A percentile compares a stretch with the other conserved stretches of the same genome.
Evolutionary conservation across 1,284 basidiomycete genomes (phyloP).

Genomic region (Exobasidium rhododendri): DNA sequence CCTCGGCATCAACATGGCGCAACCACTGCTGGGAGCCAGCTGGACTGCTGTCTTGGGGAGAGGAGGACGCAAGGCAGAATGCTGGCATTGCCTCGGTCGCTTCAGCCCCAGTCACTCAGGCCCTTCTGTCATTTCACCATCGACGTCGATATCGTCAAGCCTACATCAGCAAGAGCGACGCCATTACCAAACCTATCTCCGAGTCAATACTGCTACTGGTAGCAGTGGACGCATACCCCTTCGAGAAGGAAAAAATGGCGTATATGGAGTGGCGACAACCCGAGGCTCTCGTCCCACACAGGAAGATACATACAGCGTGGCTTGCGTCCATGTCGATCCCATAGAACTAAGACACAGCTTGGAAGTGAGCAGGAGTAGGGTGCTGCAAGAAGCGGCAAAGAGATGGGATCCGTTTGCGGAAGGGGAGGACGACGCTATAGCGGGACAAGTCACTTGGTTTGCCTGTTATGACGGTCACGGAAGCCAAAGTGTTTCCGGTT

Average conservation of each 20-base stretch:
- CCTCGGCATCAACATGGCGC: too few species aligned
- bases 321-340: constrained; percentile 41
- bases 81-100: too few species aligned
- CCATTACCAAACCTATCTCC: constrained; percentile 4
- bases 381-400: constrained; percentile 20
- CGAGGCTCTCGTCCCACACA: constrained; percentile 46
- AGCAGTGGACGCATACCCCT: constrained; percentile 14
- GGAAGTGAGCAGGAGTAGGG: constrained; percentile 18
- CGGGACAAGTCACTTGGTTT: constrained; percentile 51
- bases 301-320: constrained; percentile 46
- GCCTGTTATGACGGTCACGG: constrained; percentile 52
- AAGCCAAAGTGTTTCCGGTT: constrained; percentile 39
- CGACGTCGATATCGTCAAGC: not conserved
- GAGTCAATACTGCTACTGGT: constrained; percentile 1
- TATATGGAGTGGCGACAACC: constrained; percentile 34
- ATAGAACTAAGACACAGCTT: constrained; percentile 34
- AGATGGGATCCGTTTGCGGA: constrained; percentile 22
- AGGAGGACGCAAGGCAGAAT: too few species aligned
- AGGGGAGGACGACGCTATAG: constrained; percentile 42
- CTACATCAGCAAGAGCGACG: not conserved
- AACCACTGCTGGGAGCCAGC: too few species aligned
- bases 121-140: not conserved
- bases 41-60: too few species aligned
- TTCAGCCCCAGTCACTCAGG: not conserved
- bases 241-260: constrained; percentile 8